Percentiles rank a stretch among this genome's conserved stretches.
These are phyloP conservation scores for Coemansia sp. DNA, from an alignment of 192 early-diverging fungal genomes.

Conservation along the genomic window DNA sequence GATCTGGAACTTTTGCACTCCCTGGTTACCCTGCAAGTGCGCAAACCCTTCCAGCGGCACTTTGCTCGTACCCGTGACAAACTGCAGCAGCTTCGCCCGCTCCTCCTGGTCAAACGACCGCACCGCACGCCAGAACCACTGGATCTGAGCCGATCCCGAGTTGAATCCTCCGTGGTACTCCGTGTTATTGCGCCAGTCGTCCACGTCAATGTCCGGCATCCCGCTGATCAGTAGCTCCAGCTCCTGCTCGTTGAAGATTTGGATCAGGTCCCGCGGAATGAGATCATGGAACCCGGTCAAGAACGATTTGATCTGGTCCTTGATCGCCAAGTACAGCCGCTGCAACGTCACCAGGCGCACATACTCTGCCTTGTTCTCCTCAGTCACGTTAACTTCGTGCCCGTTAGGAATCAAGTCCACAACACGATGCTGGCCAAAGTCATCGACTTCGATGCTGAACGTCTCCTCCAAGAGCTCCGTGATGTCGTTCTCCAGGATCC, in stretches of 20 bases:
- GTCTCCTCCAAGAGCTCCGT: slow-evolving; percentile 93
- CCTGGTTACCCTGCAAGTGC: slow-evolving; percentile 88
- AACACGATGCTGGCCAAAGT: slow-evolving; percentile 85
- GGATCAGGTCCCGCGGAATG: slow-evolving; percentile 87
- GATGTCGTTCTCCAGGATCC: slow-evolving; percentile 98
- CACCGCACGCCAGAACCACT: slow-evolving; percentile 99
- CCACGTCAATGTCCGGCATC: slow-evolving; percentile 97
- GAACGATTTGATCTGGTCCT: slow-evolving; percentile 93
- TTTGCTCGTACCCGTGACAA: slow-evolving; percentile 96
- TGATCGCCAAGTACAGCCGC: slow-evolving; percentile 86
- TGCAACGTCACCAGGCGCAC: slow-evolving; percentile 93
- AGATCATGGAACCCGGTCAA: slow-evolving; percentile 94
- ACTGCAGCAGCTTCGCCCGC: slow-evolving; percentile 95
- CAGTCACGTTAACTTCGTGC: slow-evolving; percentile 85
- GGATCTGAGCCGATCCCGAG: slow-evolving; percentile 82
- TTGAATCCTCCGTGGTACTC: slow-evolving; percentile 94
- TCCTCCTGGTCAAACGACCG: slow-evolving; percentile 97
- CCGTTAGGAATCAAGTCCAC: slow-evolving; percentile 90
- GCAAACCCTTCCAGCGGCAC: slow-evolving; percentile 97
- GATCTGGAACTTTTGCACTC: slow-evolving; percentile 98
- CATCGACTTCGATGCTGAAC: slow-evolving; percentile 90
- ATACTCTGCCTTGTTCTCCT: slow-evolving; percentile 97
- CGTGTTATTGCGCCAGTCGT: slow-evolving; percentile 99
- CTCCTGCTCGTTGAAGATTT: slow-evolving; percentile 99
- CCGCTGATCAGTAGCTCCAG: slow-evolving; percentile 97